Evolutionary conservation across 371 early-diverging fungal genomes (phyloP), one percentile per base, ranked within the genome.

Genomic region (Polyrhizophydium stewartii): DNA sequence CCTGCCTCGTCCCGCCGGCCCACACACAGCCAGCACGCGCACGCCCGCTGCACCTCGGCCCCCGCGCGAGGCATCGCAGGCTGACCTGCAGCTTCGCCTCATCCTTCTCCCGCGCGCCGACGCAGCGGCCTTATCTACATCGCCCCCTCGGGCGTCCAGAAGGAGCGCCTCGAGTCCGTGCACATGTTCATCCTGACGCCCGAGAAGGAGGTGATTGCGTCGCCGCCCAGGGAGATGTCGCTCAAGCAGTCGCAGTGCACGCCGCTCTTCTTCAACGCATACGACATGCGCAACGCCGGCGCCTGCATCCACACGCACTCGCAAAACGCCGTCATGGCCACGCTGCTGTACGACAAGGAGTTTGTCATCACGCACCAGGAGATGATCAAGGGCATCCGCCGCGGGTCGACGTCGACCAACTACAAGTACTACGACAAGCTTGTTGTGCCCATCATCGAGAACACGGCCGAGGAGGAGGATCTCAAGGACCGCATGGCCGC

Each of bases 251-350:
- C 77, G 21, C 93, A 93, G 37, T 97, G 98, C 73, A 93, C 96
- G 10, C 98, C 98, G 12, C 81, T 96, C 35, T 97, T 97, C 70
- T 93, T 87, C 69, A 94, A 92, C 70, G 89, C 94, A 7, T 96
- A 92, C 76, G 83, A 83, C 9, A 79, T 91, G 85, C 84, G 92
- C n/a, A 77, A 83, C 40, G 93, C 94, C n/a, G 90, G 90, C 37
- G 94, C 96, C 7, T 95, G 96, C 79, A 93, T 97, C 68, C 96
- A 96, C 68, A 94, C 96, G 5, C 97, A 97, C 74, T 94, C 94
- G 19, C 93, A 93, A 71, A 81, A 92, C 65, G 98, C 98, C 0
- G 94, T 96, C 35, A 88, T 96, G 88, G 94, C 82, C 1, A 96
- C 98, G 0, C 69, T 97, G 71, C 68, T 96, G 52, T 87, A 71